Evolutionary conservation across 2,329 filamentous ascomycete genomes (phyloP).

Genomic region (Aspergillus ruber): DNA sequence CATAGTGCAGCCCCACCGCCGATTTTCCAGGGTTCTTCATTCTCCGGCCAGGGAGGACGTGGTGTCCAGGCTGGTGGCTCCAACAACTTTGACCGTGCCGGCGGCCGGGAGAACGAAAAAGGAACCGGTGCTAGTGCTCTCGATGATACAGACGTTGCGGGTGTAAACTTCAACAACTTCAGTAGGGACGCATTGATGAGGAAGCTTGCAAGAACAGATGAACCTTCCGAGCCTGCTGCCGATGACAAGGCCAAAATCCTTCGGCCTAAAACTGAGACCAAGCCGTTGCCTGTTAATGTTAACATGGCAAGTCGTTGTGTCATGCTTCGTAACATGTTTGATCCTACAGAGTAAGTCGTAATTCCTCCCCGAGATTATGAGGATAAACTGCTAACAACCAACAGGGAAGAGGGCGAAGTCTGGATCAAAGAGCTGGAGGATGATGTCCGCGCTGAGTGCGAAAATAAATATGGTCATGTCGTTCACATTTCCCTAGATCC

Average conservation of each 20-base stretch:
- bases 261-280: conserved; percentile 72
- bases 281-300: conserved; percentile 74
- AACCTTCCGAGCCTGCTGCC: conserved; percentile 51
- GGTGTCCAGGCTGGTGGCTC: conserved; percentile 70
- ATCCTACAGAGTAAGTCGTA: conserved; percentile 72
- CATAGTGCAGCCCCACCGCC: conserved; percentile 58
- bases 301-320: conserved; percentile 92
- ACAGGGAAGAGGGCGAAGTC: conserved; percentile 72
- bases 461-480: conserved; percentile 92
- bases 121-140: conserved; percentile 83
- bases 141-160: conserved; percentile 94
- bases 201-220: conserved; percentile 94
- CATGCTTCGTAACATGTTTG: conserved; percentile 91
- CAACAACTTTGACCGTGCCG: conserved; percentile 80
- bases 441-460: conserved; percentile 87
- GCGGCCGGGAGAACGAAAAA: conserved; percentile 84
- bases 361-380: background rate
- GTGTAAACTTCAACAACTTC: conserved; percentile 99
- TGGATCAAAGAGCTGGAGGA: conserved; percentile 94
- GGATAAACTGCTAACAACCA: conserved; percentile 27
- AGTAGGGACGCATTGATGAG: conserved; percentile 97
- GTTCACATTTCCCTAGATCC: conserved; percentile 94
- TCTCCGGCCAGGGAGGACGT: conserved; percentile 83
- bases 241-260: conserved; percentile 65
- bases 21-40: conserved; percentile 80